A percentile compares a stretch with the other conserved stretches of the same genome.
Evolutionary conservation across 2,329 filamentous ascomycete species (phyloP).

Genomic region (Daldinia eschscholtzii): DNA sequence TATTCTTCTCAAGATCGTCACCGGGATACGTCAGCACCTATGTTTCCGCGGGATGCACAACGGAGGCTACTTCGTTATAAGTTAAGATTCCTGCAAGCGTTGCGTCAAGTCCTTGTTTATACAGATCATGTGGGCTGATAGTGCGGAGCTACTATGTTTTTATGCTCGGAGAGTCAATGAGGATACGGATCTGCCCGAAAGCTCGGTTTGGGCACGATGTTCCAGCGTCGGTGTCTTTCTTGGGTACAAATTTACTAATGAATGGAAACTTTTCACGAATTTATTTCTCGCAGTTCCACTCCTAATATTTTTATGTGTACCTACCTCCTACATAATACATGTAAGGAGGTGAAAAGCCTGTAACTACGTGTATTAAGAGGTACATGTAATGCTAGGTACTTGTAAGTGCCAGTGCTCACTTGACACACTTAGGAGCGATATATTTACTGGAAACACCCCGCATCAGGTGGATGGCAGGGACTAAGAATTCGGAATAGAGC

Average conservation of each 20-base stretch:
- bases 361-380: no score
- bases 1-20: conserved; percentile 20
- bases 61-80: conserved; percentile 23
- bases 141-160: conserved; percentile 10
- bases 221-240: no score
- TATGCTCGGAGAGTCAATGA: conserved; percentile 1
- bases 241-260: neutral
- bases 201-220: neutral
- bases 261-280: neutral
- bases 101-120: conserved; percentile 24
- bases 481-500: neutral
- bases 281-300: neutral
- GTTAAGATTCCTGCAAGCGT: conserved; percentile 25
- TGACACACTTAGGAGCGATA: neutral
- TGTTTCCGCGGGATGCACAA: conserved; percentile 19
- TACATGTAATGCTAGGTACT: no score
- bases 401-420: no score
- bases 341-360: no score
- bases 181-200: neutral
- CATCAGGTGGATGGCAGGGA: neutral
- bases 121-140: conserved; percentile 30
- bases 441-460: neutral
- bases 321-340: neutral
- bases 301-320: neutral
- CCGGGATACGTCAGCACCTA: conserved; percentile 39